phyloP scores from a whole-genome alignment of 805 yeast genomes.

The Wickerhamiella allomyrinae region DNA sequence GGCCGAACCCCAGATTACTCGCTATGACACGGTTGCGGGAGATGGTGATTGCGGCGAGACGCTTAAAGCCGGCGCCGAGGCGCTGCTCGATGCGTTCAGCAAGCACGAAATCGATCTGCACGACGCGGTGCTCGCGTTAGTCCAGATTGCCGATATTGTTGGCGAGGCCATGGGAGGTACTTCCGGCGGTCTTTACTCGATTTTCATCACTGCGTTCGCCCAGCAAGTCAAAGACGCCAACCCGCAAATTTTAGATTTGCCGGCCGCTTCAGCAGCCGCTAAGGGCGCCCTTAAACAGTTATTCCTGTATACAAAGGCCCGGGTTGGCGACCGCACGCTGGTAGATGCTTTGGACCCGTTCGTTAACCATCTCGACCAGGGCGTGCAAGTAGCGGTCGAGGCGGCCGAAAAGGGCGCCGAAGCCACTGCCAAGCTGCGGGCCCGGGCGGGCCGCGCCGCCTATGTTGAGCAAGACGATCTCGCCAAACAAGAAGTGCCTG shows the following conservation, averaged over 20 bases:
- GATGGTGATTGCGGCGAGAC: conserved; percentile 98
- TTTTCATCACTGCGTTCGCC: conserved; percentile 65
- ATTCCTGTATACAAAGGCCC: conserved; percentile 76
- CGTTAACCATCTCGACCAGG: conserved; percentile 43
- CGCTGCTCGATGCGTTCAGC: conserved; percentile 31
- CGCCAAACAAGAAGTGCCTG: conserved; percentile 47
- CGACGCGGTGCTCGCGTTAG: conserved; percentile 39
- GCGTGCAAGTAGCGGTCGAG: conserved; percentile 43
- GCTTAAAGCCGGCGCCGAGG: conserved; percentile 61
- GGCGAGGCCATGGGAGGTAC: conserved; percentile 97
- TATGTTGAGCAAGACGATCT: conserved; percentile 59
- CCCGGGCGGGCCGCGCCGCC: conserved; percentile 87
- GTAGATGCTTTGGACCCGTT: conserved; percentile 85
- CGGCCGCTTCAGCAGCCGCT: conserved; percentile 20
- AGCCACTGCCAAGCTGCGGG: conserved; percentile 56
- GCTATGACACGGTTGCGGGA: conserved; percentile 78
- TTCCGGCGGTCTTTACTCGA: conserved; percentile 85
- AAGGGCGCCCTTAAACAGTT: conserved; percentile 53
- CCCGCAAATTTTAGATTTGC: conserved; percentile 15
- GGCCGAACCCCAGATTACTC: conserved; percentile 74
- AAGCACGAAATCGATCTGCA: conserved; percentile 3
- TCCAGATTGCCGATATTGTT: conserved; percentile 67
- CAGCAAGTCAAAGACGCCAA: conserved; percentile 29
- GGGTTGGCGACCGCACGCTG: conserved; percentile 78
- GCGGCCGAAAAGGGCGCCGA: conserved; percentile 71